Base-by-base conservation (phyloP, 305 asterid genomes). In the Fraxinus dipetala region DNA sequence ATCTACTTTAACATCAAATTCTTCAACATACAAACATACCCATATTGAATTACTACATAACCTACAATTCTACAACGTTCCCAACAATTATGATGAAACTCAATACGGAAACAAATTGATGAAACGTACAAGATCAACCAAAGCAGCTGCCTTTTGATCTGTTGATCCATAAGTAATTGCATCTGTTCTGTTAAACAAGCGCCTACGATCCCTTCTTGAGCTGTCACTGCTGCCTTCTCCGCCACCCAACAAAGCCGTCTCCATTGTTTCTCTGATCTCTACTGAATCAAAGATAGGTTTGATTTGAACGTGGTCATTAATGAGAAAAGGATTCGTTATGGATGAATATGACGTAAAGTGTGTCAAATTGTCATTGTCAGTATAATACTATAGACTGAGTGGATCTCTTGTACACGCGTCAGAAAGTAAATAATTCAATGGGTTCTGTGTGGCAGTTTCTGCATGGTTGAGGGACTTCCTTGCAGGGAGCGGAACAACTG, bases 81-180 rank as follows among this genome's bases (percentile, higher is more conserved):
- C 80, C 34, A 81, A 18, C 0, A 51, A 77, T n/a, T 56, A 67
- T 11, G 4, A 31, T 0, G 51, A 77, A 82, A 20, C 79, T 76
- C 22, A 5, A 82, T 40, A 86, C 38, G 77, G 13, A 78, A 40
- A 69, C 5, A 24, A 80, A 72, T 30, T 1, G 77, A 76, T n/a
- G 80, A 48, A 13, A 83, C 97, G 20, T 92, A 94, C 99, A 45
- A 95, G 97, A 92, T 95, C 99, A 89, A 95, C 97, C 87, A 95
- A 88, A 87, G 98, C 99, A 84, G 99, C 99, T 79, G 99, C 99
- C 69, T 88, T 95, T 79, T 95, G 90, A 85, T 94, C 93, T 76
- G 92, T 76, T 73, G 97, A 89, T 83, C 99, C 99, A 85, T 92
- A 26, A 80, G 94, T 97, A 83, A 95, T 91, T 54, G 98, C 99